Evolutionary conservation across 83 land plant genomes (phyloP), one percentile per base, ranked within the genome.

Genomic region (Diphasiastrum complanatum): DNA sequence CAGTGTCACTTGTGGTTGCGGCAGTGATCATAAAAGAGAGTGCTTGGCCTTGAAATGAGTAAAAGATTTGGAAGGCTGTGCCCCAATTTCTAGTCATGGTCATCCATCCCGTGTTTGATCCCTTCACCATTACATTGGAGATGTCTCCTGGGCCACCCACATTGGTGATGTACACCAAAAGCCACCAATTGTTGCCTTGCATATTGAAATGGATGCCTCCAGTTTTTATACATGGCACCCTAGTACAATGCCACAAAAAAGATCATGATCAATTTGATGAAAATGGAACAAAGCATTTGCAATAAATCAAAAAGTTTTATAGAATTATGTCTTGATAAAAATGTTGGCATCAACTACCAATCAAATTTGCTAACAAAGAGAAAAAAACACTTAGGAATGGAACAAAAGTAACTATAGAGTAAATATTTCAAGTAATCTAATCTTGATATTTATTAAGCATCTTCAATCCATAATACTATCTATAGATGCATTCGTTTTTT

Each of bases 111-210:
- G 24, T 58, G 3, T 10, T 32, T 18, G 64, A 16, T 3, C 74
- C 79, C 69, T 69, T 78, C 26, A 78, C 43, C 29, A 20, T 12
- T 26, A 74, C 47, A 16, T 30, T 60, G 0, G 8, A 11, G 26
- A 78, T 67, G 23, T 78, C 81, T 6, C 81, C 81, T 33, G 63
- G 51, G 14, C 81, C 81, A 10, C 64, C 81, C 14, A 78, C 81
- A 18, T 78, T 78, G 61, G 45, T 62, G 4, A 78, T 56, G 19
- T 74, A 14, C 4, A 78, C 74, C 8, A 64, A 8, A 1, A 64
- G 47, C 69, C 73, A 74, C n/a, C 25, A 65, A 33, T 50, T 33
- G 43, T 78, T 76, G 33, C 79, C 79, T 3, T 51, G 26, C 8
- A 78, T 43, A 24, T 63, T 34, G 61, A 78, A 74, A 48, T 65